Base-by-base conservation (phyloP, 2,329 filamentous ascomycete genomes). In the Shiraia sp. region DNA sequence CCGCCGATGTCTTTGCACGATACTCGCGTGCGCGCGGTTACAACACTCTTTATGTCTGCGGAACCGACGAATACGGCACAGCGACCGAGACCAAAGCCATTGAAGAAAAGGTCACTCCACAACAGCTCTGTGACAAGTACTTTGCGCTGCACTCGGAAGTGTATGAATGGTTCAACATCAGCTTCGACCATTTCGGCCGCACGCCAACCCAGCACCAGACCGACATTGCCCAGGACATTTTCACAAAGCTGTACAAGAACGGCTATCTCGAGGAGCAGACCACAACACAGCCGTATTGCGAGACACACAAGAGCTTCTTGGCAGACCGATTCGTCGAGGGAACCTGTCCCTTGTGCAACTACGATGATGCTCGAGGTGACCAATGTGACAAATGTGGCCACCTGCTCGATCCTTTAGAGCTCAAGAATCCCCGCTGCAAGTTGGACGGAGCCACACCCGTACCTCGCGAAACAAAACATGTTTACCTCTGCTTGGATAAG, bases 121-220 rank as follows among this genome's bases (percentile, higher is more conserved):
- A 87, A 60, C 81, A 91, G 65, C 82, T 97, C 10, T 96, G 92
- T 75, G 83, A 88, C 72, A 95, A 96, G 75, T 96, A 95, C 76
- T 88, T 95, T 74, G 83, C 83, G 60, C 83, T 95, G 45, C 92
- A 96, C 73, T 84, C 90, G 60, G 88, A 87, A 34, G 87, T 96
- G 54, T 97, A 97, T 72, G 82, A 95, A 69, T 96, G 92, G 90
- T 99, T 99, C 75, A 83, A 90, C 65, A 92, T 97, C 63, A 85
- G 81, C 44, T 97, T 97, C 66, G 92, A 97, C 73, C 86, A 91
- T 71, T 99, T 97, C 66, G 93, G 91, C 49, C 86, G 91, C 45
- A 97, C 93, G 4, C 90, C 91, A 3, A 97, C 92, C 13, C 73
- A 81, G 40, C 82, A 93, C 61, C 93, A 97, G 72, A 96, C 90